These are phyloP conservation scores for Trypanosoma boissoni DNA, from an alignment of 208 protist genomes.

Conservation along the genomic window DNA sequence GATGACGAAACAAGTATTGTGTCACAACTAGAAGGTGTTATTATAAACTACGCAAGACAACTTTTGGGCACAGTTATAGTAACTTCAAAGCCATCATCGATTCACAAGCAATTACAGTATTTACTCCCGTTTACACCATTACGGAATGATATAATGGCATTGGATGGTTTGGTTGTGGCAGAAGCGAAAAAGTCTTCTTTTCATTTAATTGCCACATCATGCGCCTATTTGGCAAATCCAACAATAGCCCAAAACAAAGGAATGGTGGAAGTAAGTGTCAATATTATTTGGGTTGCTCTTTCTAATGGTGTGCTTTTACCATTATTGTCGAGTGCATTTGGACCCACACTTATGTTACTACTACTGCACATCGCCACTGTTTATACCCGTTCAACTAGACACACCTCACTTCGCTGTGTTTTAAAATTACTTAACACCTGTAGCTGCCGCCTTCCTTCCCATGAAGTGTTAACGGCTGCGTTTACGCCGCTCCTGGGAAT, in stretches of 20 bases:
- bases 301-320: constrained; percentile 32
- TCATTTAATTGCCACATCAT: constrained; percentile 26
- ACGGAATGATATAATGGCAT: constrained; percentile 24
- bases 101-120: constrained; percentile 36
- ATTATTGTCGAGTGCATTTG: constrained; percentile 46
- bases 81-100: constrained; percentile 21
- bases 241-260: constrained; percentile 9
- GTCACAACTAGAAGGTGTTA: constrained; percentile 70
- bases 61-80: constrained; percentile 57
- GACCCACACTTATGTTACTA: constrained; percentile 48
- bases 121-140: constrained; percentile 70
- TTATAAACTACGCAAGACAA: constrained; percentile 73
- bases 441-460: constrained; percentile 48
- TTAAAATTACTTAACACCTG: constrained; percentile 62
- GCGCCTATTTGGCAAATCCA: constrained; percentile 20
- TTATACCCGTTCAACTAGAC: constrained; percentile 55
- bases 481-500: constrained; percentile 60
- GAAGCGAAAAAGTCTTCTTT: constrained; percentile 15
- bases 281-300: constrained; percentile 23
- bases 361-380: constrained; percentile 68
- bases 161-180: constrained; percentile 11
- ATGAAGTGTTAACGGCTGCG: constrained; percentile 49
- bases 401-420: constrained; percentile 69
- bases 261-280: constrained; percentile 25
- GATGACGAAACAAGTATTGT: constrained; percentile 21